Evolutionary conservation across 345 rosid genomes (phyloP), one percentile per base, ranked within the genome.

Genomic region (Citrus sp.): DNA sequence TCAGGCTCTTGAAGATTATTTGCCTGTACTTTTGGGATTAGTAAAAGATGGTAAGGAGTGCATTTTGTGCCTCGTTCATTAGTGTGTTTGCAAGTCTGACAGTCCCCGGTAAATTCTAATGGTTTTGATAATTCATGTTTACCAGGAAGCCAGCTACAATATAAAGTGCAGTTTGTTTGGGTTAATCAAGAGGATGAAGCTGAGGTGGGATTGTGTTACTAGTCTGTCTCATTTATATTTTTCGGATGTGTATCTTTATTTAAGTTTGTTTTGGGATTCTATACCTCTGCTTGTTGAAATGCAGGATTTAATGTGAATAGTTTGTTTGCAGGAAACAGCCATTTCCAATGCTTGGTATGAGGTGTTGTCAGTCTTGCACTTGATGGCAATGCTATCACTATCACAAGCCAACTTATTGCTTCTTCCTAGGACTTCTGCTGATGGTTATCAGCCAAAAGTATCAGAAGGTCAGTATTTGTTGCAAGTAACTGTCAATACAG

Each of bases 1-100:
- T 85, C 98, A 90, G 87, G 98, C 97, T 85, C 97, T 97, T 62
- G 92, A 93, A 81, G 99, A 97, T 84, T 94, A 97, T 90, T 88
- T 97, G 85, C 98, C 98, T 82, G 93, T 93, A 80, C 89, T 96
- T 74, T 72, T 97, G 88, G 98, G 93, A 84, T 82, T 92, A 81
- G 94, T 91, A 72, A 92, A 90, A 87, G 99, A 97, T 69, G 98
- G 97, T 90, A 86, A 79, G 68, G 59, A 73, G 70, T 78, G 74
- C 21, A 18, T 76, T 68, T 80, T 27, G 18, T 75, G 3, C 40
- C 30, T 10, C 16, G 7, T 37, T 64, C 49, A 7, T 65, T 65
- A 37, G 30, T 66, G n/a, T 72, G 77, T 69, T 66, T 77, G 34
- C 61, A 38, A 55, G 64, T 62, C 37, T 80, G 66, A 51, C 34